Percentiles rank a stretch among this genome's conserved stretches.
Conservation (phyloP, 345 rosid species). For the Salix udensis region DNA sequence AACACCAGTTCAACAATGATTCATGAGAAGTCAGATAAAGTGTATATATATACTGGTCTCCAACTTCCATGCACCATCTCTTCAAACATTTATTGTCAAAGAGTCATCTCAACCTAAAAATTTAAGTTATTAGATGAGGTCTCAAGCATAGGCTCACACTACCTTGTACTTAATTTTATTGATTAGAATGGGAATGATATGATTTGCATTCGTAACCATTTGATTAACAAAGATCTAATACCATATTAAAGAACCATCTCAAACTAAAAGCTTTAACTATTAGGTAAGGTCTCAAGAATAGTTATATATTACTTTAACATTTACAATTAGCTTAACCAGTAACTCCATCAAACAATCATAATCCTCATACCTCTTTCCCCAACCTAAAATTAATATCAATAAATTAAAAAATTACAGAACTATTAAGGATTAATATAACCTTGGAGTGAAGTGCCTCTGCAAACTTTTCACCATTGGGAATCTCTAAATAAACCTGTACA, state of each 20-base stretch:
- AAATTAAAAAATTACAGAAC: not conserved
- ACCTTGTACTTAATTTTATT: too few species aligned
- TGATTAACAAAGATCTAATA: too few species aligned
- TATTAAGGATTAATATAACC: slow-evolving; percentile 24
- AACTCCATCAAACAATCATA: slow-evolving; percentile 4
- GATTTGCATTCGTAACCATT: too few species aligned
- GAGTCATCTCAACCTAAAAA: too few species aligned
- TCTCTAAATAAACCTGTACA: slow-evolving; percentile 80
- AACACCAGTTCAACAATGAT: slow-evolving; percentile 10
- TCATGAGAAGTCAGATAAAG: not conserved
- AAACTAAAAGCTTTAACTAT: too few species aligned
- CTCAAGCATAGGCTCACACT: too few species aligned
- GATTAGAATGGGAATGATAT: too few species aligned
- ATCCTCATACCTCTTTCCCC: not conserved
- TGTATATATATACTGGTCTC: not conserved
- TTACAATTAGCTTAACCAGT: not conserved
- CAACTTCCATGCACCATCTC: slow-evolving; percentile 6
- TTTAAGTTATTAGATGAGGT: too few species aligned
- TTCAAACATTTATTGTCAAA: not conserved
- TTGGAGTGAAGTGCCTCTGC: slow-evolving; percentile 85
- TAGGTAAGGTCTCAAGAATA: too few species aligned
- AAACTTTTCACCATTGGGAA: slow-evolving; percentile 65
- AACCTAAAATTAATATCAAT: not conserved
- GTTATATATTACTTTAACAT: not conserved
- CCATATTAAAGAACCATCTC: too few species aligned